Percentiles rank a stretch among this genome's conserved stretches.
phyloP scores from a whole-genome alignment of 2,329 filamentous ascomycete species.

The Daldinia eschscholtzii region DNA sequence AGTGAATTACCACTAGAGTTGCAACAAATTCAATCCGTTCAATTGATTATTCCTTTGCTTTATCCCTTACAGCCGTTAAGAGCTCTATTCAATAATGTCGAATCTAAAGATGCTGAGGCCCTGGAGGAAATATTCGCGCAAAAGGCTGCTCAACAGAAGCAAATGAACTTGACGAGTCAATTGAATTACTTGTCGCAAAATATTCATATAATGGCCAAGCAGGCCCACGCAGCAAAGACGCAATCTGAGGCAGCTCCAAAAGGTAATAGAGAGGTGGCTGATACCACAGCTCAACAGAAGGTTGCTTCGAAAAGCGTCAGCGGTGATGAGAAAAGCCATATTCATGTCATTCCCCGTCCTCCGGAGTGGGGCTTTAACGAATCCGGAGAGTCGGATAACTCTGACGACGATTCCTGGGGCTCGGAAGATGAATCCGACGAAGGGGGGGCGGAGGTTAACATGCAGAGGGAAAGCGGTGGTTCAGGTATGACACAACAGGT shows the following conservation, averaged over 20 bases:
- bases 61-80: conserved; percentile 79
- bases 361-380: conserved; percentile 76
- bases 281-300: not conserved
- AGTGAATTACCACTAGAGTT: conserved; percentile 71
- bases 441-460: conserved; percentile 57
- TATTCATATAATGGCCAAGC: conserved; percentile 74
- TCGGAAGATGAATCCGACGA: conserved; percentile 63
- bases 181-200: conserved; percentile 81
- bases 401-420: conserved; percentile 60
- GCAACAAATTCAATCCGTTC: conserved; percentile 71
- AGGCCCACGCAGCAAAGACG: conserved; percentile 54
- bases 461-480: conserved; percentile 43
- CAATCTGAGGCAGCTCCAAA: conserved; percentile 15
- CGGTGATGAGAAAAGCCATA: conserved; percentile 69
- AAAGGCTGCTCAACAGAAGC: conserved; percentile 67
- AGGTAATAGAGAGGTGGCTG: not conserved
- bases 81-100: conserved; percentile 74
- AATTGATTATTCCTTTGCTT: conserved; percentile 75
- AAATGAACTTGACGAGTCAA: conserved; percentile 77
- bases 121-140: conserved; percentile 75
- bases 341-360: conserved; percentile 79
- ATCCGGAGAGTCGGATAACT: conserved; percentile 59
- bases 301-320: conserved; percentile 42
- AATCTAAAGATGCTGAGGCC: conserved; percentile 69
- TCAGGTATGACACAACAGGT: conserved; percentile 56